A percentile compares a stretch with the other conserved stretches of the same genome.
Conservation (phyloP, 139 green algal species). For the Spirogloea muscicola region DNA sequence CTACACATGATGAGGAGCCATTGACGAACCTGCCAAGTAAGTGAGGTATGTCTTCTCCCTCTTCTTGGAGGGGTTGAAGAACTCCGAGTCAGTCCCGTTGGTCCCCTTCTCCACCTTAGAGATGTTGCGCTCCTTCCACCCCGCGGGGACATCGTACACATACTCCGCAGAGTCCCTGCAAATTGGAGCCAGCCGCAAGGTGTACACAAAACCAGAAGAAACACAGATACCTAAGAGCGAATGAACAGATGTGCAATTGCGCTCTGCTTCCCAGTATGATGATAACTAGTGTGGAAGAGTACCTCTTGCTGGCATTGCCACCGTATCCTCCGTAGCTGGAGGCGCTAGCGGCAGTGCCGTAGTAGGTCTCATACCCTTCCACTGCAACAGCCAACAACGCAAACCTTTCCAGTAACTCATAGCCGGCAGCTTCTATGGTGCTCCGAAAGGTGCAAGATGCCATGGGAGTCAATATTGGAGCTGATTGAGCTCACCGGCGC, state of each 20-base stretch:
- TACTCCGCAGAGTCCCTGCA: constrained; percentile 33
- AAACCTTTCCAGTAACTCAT: no score
- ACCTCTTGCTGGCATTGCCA: constrained; percentile 41
- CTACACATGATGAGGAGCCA: not conserved
- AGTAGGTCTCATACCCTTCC: constrained; percentile 22
- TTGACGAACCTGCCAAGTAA: constrained; percentile 34
- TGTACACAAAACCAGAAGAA: not conserved
- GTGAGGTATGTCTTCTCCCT: constrained; percentile 53
- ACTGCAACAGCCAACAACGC: no score
- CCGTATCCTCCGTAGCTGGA: constrained; percentile 44
- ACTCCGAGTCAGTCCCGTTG: constrained; percentile 51
- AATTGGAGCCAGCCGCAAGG: no score
- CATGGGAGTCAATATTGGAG: no score
- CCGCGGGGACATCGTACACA: constrained; percentile 37
- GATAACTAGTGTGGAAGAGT: no score
- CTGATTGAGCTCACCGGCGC: no score
- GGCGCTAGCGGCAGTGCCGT: constrained; percentile 37
- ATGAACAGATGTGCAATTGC: no score
- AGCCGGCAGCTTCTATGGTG: no score
- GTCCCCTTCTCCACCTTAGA: constrained; percentile 53
- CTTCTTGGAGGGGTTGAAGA: constrained; percentile 44
- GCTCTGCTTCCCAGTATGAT: no score
- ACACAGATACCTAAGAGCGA: no score
- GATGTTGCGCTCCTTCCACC: constrained; percentile 49
- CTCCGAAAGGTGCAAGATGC: no score